phyloP scores from a whole-genome alignment of 371 early-diverging fungal species.

The Synchytrium microbalum region DNA sequence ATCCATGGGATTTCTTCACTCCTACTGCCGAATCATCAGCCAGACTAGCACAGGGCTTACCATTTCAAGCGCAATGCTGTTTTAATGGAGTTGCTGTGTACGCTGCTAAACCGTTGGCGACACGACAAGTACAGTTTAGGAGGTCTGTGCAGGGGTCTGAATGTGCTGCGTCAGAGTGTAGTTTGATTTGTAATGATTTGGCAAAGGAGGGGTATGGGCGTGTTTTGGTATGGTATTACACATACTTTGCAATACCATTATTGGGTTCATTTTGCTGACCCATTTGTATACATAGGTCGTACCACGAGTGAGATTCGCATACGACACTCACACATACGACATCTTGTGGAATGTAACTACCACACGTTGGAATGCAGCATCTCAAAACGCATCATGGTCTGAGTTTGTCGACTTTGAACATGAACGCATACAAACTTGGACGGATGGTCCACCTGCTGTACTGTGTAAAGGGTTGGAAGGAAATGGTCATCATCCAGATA shows the following conservation, averaged over 20 bases:
- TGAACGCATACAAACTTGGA: not conserved
- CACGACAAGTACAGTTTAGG: slow-evolving; percentile 22
- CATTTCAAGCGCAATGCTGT: slow-evolving; percentile 42
- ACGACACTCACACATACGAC: not conserved
- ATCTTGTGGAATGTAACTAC: not conserved
- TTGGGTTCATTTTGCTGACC: no score
- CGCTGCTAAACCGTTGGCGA: slow-evolving; percentile 26
- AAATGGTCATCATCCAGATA: no score
- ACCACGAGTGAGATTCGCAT: not conserved
- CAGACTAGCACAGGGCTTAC: slow-evolving; percentile 16
- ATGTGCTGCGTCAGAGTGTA: not conserved
- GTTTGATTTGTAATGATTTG: not conserved
- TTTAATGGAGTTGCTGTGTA: slow-evolving; percentile 45
- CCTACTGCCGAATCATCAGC: slow-evolving; percentile 18
- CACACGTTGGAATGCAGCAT: not conserved
- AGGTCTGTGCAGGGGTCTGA: slow-evolving; percentile 7
- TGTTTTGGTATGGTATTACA: not conserved
- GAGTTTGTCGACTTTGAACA: not conserved
- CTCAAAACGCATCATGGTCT: not conserved
- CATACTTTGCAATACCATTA: no score
- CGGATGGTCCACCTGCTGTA: not conserved
- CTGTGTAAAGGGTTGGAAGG: not conserved
- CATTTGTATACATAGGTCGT: no score
- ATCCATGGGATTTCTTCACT: slow-evolving; percentile 2
- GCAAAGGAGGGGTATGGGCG: not conserved